Conservation (phyloP, 371 early-diverging fungal genomes). For the Rhizomucor pusillus region DNA sequence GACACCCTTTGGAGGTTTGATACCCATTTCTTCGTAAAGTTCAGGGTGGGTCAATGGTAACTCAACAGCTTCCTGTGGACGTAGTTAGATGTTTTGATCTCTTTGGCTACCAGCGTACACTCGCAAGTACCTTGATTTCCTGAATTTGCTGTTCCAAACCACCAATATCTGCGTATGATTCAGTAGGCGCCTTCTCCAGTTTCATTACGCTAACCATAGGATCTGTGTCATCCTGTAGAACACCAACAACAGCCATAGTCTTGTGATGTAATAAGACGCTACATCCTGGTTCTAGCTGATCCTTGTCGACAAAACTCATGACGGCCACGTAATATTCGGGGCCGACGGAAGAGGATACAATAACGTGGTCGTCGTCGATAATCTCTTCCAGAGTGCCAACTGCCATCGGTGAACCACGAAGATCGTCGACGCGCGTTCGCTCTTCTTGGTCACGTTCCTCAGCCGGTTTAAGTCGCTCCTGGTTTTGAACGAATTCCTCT, state of each 20-base stretch:
- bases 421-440: constrained; percentile 94
- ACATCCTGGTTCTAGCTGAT: constrained; percentile 98
- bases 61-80: constrained; percentile 92
- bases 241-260: constrained; percentile 94
- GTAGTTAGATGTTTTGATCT: neutral
- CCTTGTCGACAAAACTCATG: constrained; percentile 99
- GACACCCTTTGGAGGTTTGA: constrained; percentile 99
- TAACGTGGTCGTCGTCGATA: constrained; percentile 99
- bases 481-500: constrained; percentile 98
- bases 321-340: constrained; percentile 99
- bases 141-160: constrained; percentile 99
- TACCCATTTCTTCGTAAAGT: constrained; percentile 99
- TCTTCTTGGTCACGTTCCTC: constrained; percentile 94
- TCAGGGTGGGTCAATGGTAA: constrained; percentile 99
- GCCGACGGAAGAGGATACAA: constrained; percentile 95
- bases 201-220: constrained; percentile 99
- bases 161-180: constrained; percentile 99
- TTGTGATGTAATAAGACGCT: constrained; percentile 98
- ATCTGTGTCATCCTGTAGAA: constrained; percentile 96
- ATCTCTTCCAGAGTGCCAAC: constrained; percentile 99
- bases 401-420: constrained; percentile 99
- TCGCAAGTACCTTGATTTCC: constrained; percentile 88
- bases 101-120: neutral
- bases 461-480: constrained; percentile 94
- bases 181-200: constrained; percentile 99